phyloP scores from a whole-genome alignment of 2,329 filamentous ascomycete species.

The Colletotrichum tofieldiae region DNA sequence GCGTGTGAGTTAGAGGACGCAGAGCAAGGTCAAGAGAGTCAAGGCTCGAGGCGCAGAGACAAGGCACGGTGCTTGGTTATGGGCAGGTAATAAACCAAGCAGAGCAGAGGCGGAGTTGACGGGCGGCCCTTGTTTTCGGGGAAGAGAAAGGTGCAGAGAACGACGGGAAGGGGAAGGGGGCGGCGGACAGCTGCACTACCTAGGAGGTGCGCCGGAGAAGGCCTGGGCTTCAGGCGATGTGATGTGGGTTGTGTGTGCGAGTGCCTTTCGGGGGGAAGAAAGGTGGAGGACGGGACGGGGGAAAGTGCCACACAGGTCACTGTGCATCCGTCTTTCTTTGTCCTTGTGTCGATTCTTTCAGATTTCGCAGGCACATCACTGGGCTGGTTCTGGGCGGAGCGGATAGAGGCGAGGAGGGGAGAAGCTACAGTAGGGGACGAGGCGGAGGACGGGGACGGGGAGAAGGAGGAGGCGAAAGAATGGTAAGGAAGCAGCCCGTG shows the following conservation, averaged over 20 bases:
- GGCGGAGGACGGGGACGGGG: neutral
- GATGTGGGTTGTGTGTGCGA: slow-evolving; percentile 19
- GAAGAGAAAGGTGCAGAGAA: slow-evolving; percentile 5
- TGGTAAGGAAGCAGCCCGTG: slow-evolving; percentile 1
- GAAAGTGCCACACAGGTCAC: slow-evolving; percentile 35
- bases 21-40: slow-evolving; percentile 8
- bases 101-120: neutral
- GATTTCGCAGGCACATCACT: slow-evolving; percentile 2
- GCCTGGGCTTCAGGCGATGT: slow-evolving; percentile 39
- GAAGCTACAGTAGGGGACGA: neutral
- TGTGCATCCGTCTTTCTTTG: slow-evolving; percentile 30
- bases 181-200: slow-evolving; percentile 1
- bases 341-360: slow-evolving; percentile 12
- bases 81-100: slow-evolving; percentile 21
- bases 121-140: slow-evolving; percentile 8
- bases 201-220: slow-evolving; percentile 27
- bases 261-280: slow-evolving; percentile 6
- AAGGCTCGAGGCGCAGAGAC: slow-evolving; percentile 26
- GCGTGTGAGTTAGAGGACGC: neutral
- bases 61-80: slow-evolving; percentile 15
- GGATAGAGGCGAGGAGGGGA: neutral
- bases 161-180: slow-evolving; percentile 24
- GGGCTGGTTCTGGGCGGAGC: neutral
- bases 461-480: slow-evolving; percentile 1
- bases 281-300: slow-evolving; percentile 4